Conservation (phyloP, 2,329 filamentous ascomycete species). For the Calonectria leucothoes region DNA sequence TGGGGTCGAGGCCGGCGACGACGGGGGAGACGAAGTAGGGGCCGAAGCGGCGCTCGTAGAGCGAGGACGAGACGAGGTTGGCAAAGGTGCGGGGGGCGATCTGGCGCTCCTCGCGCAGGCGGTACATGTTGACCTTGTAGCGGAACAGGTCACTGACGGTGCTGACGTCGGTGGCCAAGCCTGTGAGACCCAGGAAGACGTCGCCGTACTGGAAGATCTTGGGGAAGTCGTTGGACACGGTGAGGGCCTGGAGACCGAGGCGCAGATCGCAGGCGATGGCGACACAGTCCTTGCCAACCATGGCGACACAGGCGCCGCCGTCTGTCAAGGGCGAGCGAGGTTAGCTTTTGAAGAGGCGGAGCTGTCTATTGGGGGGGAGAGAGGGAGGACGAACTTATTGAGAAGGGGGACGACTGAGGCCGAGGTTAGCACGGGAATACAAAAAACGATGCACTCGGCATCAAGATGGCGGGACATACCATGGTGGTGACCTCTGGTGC, state of each 20-base stretch:
- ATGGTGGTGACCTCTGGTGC: slow-evolving; percentile 43
- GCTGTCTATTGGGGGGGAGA: slow-evolving; percentile 1
- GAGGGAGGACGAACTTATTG: slow-evolving; percentile 80
- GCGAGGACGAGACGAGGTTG: slow-evolving; percentile 89
- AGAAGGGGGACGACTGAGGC: slow-evolving; percentile 86
- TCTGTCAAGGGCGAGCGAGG: slow-evolving; percentile 55
- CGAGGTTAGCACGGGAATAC: slow-evolving; percentile 40
- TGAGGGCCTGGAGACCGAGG: slow-evolving; percentile 94
- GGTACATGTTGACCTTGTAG: slow-evolving; percentile 99
- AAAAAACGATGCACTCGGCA: not conserved
- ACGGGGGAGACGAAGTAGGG: slow-evolving; percentile 97
- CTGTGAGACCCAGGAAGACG: slow-evolving; percentile 94
- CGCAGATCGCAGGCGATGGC: slow-evolving; percentile 99
- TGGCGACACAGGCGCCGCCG: slow-evolving; percentile 96
- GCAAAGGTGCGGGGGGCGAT: slow-evolving; percentile 96
- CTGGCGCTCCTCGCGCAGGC: slow-evolving; percentile 95
- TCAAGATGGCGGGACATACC: slow-evolving; percentile 37
- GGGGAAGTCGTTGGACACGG: slow-evolving; percentile 99
- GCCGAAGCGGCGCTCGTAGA: slow-evolving; percentile 97
- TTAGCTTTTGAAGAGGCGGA: slow-evolving; percentile 19
- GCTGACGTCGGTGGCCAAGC: slow-evolving; percentile 93
- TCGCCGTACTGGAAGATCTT: slow-evolving; percentile 99
- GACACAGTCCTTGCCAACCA: slow-evolving; percentile 99
- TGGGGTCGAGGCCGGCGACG: slow-evolving; percentile 93
- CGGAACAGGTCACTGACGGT: slow-evolving; percentile 98